These are phyloP conservation scores for Solanum chiquidenum DNA, from an alignment of 257 asterid species.

Conservation along the genomic window DNA sequence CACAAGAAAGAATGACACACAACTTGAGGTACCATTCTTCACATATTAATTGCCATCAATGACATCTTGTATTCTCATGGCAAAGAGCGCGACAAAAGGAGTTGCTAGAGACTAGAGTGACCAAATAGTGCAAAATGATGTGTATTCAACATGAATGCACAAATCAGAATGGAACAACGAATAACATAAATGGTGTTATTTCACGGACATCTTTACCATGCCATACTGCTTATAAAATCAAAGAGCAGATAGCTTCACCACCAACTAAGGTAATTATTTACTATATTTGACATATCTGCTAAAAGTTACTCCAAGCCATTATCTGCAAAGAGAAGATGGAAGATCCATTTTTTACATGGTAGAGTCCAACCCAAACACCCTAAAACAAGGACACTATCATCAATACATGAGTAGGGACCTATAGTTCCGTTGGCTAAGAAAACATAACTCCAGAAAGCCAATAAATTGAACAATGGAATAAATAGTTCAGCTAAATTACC, in stretches of 20 bases:
- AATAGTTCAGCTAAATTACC: neutral
- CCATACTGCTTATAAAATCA: neutral
- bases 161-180: neutral
- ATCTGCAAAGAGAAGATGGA: neutral
- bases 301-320: neutral
- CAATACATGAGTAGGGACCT: neutral
- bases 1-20: neutral
- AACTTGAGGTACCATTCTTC: neutral
- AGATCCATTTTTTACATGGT: neutral
- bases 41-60: neutral
- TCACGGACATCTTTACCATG: neutral
- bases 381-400: neutral
- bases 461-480: neutral
- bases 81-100: neutral
- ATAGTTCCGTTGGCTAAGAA: neutral
- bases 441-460: neutral
- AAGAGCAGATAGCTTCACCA: neutral
- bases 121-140: neutral
- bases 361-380: neutral
- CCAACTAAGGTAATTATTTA: neutral
- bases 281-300: neutral
- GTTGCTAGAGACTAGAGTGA: neutral
- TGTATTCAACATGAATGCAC: neutral
- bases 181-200: neutral
- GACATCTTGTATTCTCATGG: neutral